Evolutionary conservation across 805 yeast species (phyloP), one percentile per base, ranked within the genome.

Genomic region (Pachysolen tannophilus): DNA sequence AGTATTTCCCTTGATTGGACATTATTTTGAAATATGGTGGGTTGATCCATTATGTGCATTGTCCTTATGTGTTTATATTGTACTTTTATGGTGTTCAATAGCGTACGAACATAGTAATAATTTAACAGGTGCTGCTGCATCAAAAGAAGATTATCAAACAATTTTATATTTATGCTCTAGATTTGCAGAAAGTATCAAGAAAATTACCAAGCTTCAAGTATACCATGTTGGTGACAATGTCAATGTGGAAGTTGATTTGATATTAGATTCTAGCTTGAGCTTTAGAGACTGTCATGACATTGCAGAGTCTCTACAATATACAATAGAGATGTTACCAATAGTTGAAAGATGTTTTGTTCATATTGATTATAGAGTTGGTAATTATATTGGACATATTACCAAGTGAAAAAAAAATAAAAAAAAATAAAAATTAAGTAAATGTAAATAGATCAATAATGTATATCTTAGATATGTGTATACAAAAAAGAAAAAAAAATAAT

Each of bases 341-440:
- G 87, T 83, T 2, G 90, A 83, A 50, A 62, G 94, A 34, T 86
- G 88, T 2, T 83, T 78, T 63, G 92, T 83, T 13, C 94, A 83
- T 51, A 65, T 82, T 21, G 94, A 83, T 46, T 77, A 76, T 40
- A 53, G 55, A 29, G 65, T 54, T 13, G 52, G 55, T 9, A 64
- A 65, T 40, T 63, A 48, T 44, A 45, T 44, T 28, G 69, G 69
- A 1, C 69, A 64, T 37, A 38, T 62, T 19, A 37, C n/a, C n/a
- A n/a, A n/a, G n/a, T n/a, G n/a, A n/a, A n/a, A n/a, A n/a, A n/a
- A n/a, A n/a, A n/a, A n/a, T n/a, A n/a, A n/a, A n/a, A n/a, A n/a
- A n/a, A n/a, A n/a, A n/a, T n/a, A n/a, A n/a, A n/a, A n/a, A n/a
- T n/a, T n/a, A n/a, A n/a, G n/a, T n/a, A n/a, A n/a, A 38, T 8